These are phyloP conservation scores for Tolypocladium sp. DNA, from an alignment of 2,329 filamentous ascomycete species.

Conservation along the genomic window DNA sequence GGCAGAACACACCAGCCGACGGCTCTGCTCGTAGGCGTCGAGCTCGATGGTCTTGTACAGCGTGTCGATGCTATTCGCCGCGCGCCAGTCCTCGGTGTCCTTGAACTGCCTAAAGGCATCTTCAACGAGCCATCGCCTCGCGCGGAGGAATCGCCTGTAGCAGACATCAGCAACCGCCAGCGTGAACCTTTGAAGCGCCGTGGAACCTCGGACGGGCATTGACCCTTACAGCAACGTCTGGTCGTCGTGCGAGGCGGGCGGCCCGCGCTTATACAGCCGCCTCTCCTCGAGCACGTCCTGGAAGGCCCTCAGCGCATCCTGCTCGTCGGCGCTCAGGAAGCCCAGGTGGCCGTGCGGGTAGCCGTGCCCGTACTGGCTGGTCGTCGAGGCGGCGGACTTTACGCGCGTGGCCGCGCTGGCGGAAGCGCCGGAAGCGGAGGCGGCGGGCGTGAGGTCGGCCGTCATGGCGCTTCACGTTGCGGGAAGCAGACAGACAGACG, in stretches of 20 bases:
- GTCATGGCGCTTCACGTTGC: constrained; percentile 11
- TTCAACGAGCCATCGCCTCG: constrained; percentile 67
- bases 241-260: constrained; percentile 60
- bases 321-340: constrained; percentile 62
- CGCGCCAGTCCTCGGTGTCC: constrained; percentile 81
- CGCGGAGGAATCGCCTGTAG: constrained; percentile 74
- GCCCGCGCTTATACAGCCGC: constrained; percentile 50
- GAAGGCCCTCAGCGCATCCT: constrained; percentile 59
- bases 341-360: constrained; percentile 75
- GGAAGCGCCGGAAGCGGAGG: constrained; percentile 9
- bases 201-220: background rate
- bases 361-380: constrained; percentile 26
- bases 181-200: background rate
- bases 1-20: constrained; percentile 53
- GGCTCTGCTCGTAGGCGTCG: constrained; percentile 72
- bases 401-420: constrained; percentile 16
- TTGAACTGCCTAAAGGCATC: constrained; percentile 79
- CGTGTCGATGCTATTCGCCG: constrained; percentile 65
- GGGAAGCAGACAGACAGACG: background rate
- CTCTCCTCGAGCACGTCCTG: constrained; percentile 58
- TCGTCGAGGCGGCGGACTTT: constrained; percentile 18
- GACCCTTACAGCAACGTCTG: constrained; percentile 55
- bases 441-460: constrained; percentile 7
- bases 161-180: background rate
- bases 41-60: constrained; percentile 83